Base-by-base conservation (phyloP, 1,139 yeast genomes). In the Kurtzmaniella quercitrusa region DNA sequence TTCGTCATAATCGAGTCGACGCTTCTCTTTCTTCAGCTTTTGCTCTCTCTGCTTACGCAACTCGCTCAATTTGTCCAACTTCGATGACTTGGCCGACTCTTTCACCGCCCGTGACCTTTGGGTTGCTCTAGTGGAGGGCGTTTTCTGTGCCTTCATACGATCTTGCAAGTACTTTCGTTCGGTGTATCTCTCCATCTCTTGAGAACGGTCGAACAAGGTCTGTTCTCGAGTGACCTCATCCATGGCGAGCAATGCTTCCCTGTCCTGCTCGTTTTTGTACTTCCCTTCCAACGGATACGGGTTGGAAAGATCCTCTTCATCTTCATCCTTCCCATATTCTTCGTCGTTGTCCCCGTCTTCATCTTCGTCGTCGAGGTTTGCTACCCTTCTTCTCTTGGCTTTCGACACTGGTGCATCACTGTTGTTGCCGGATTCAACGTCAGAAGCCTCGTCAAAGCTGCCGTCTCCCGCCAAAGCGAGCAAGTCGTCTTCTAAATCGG, bases 201-300 rank as follows among this genome's bases (percentile, higher is more conserved):
- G 96, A 5, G 88, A 79, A 64, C 99, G 87, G 48, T 93, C 98
- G 56, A 88, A 94, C 48, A 93, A 76, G 46, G 89, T 79, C 54
- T 87, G 83, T 69, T 93, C 98, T 57, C 98, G 82, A 56, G 86
- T 86, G 61, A 93, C 80, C 71, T 94, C 98, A 47, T 93, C 95
- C 82, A 93, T 76, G 1, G 75, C 73, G 56, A 84, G 82, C 51
- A 93, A 69, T 42, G 59, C 59, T 5, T 69, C 81, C 48, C 89
- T 75, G 63, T 94, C 99, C 8, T 70, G 74, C 47, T 83, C 96
- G 62, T 90, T 86, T 56, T 82, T 86, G 68, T 83, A 93, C 58
- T 89, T 89, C 14, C 96, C 96, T 59, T 90, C 97, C 46, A 93
- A 66, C 2, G 98, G 98, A 61, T 91, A 93, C 7, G 98, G 98